Evolutionary conservation across 1,284 basidiomycete genomes (phyloP).

Genomic region (Boletus hoseneyae): DNA sequence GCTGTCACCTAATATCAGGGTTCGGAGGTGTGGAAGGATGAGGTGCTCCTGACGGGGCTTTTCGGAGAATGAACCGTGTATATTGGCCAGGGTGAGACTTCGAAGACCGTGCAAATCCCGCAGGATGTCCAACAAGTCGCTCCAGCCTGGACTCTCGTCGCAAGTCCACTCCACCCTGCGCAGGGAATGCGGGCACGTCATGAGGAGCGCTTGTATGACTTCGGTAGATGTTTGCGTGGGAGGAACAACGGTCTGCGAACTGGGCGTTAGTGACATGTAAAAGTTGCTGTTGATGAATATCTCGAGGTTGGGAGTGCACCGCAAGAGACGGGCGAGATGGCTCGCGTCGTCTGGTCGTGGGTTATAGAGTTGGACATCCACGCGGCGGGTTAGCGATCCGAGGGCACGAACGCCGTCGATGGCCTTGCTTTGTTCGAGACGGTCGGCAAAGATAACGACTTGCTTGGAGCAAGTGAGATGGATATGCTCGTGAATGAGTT

Average conservation of each 20-base stretch:
- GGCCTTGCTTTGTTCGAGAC: constrained; percentile 31
- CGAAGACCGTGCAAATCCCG: constrained; percentile 20
- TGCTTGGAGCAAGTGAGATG: constrained; percentile 35
- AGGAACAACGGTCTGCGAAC: constrained; percentile 23
- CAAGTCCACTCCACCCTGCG: constrained; percentile 32
- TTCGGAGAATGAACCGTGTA: constrained; percentile 30
- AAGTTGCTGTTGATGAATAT: constrained; percentile 36
- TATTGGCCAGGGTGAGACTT: constrained; percentile 35
- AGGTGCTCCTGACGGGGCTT: constrained; percentile 25
- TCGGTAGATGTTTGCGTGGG: constrained; percentile 23
- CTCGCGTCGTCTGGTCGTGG: constrained; percentile 15
- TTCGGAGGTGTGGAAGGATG: constrained; percentile 36
- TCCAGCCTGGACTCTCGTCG: constrained; percentile 31
- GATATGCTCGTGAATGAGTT: constrained; percentile 40
- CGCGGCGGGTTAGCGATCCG: constrained; percentile 36
- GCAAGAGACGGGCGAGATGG: constrained; percentile 35
- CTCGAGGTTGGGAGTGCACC: constrained; percentile 36
- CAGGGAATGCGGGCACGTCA: constrained; percentile 23
- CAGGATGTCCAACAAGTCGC: constrained; percentile 27
- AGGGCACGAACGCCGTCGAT: constrained; percentile 24
- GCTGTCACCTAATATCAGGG: constrained; percentile 39
- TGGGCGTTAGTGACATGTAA: constrained; percentile 25
- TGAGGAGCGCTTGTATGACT: constrained; percentile 26
- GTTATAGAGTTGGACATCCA: constrained; percentile 41
- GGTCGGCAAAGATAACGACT: constrained; percentile 31